Evolutionary conservation across 345 rosid species (phyloP).

Genomic region (Eucalyptus viminalis): DNA sequence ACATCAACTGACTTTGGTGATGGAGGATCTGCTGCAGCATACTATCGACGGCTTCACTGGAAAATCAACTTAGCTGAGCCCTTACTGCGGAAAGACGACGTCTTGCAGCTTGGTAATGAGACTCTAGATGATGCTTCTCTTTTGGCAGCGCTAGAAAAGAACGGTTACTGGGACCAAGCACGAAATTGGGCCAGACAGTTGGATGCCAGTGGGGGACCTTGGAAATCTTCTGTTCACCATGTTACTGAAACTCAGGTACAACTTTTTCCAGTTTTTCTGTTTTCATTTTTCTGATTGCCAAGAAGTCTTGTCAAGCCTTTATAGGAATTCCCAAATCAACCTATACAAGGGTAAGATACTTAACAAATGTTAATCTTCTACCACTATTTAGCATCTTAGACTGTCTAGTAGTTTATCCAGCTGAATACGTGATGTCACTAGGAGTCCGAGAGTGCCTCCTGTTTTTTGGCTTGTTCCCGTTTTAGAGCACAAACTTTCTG

Average conservation of each 20-base stretch:
- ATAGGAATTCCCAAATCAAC: not conserved
- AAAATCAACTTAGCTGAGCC: constrained; percentile 96
- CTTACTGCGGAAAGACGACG: constrained; percentile 52
- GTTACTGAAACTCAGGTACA: constrained; percentile 95
- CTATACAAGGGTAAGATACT: not conserved
- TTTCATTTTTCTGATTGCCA: not conserved
- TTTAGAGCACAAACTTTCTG: not conserved
- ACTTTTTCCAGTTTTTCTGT: not conserved
- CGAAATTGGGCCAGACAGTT: constrained; percentile 97
- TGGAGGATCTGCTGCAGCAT: constrained; percentile 73
- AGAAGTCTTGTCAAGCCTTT: not conserved
- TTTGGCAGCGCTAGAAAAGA: constrained; percentile 67
- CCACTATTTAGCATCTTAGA: not conserved
- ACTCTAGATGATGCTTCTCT: constrained; percentile 90
- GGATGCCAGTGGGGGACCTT: constrained; percentile 76
- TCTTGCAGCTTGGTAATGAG: constrained; percentile 67
- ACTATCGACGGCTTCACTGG: constrained; percentile 74
- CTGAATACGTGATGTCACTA: not conserved
- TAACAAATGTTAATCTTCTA: not conserved
- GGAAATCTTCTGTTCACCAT: constrained; percentile 82
- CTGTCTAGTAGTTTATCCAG: not conserved
- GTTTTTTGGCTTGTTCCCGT: not conserved
- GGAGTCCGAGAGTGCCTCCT: not conserved
- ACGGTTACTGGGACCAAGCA: constrained; percentile 94
- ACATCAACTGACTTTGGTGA: constrained; percentile 91